Percentiles rank a stretch among this genome's conserved stretches.
Evolutionary conservation across 805 yeast genomes (phyloP).

Genomic region (Saccharomyces eubayanus): DNA sequence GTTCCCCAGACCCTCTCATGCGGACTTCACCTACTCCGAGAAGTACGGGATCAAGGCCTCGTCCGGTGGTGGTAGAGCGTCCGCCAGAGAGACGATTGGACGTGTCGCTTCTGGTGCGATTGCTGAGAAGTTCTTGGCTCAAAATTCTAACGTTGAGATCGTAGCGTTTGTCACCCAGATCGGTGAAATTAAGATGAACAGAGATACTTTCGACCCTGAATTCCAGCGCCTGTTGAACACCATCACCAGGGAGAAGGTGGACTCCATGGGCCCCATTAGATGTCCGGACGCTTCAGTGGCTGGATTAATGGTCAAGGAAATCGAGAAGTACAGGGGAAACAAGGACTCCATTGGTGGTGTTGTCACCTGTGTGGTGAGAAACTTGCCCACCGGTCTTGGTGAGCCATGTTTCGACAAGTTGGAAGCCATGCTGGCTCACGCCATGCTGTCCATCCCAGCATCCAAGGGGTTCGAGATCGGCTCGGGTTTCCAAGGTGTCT

Average conservation of each 20-base stretch:
- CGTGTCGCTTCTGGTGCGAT: slow-evolving; percentile 98
- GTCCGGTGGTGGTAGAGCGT: slow-evolving; percentile 95
- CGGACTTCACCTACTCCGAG: slow-evolving; percentile 85
- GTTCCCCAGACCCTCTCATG: slow-evolving; percentile 96
- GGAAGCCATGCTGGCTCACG: slow-evolving; percentile 93
- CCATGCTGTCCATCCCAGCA: slow-evolving; percentile 96
- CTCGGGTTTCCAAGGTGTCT: slow-evolving; percentile 87
- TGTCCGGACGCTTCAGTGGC: slow-evolving; percentile 76
- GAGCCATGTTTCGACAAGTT: slow-evolving; percentile 96
- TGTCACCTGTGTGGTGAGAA: slow-evolving; percentile 93
- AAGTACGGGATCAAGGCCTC: slow-evolving; percentile 92
- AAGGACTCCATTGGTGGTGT: slow-evolving; percentile 96
- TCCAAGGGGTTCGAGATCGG: slow-evolving; percentile 98
- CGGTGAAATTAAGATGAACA: slow-evolving; percentile 69
- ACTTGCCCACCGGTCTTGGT: slow-evolving; percentile 91
- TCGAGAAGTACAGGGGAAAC: slow-evolving; percentile 76
- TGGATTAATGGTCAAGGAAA: slow-evolving; percentile 74
- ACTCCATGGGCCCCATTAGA: slow-evolving; percentile 80
- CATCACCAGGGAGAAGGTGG: slow-evolving; percentile 83
- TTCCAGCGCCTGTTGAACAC: slow-evolving; percentile 64
- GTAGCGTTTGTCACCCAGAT: slow-evolving; percentile 96
- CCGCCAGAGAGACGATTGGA: slow-evolving; percentile 97
- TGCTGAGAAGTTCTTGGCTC: slow-evolving; percentile 81
- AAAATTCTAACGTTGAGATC: slow-evolving; percentile 78
- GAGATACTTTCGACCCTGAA: slow-evolving; percentile 55